Evolutionary conservation across 1,284 basidiomycete genomes (phyloP).

Genomic region (Pseudozyma sp.): DNA sequence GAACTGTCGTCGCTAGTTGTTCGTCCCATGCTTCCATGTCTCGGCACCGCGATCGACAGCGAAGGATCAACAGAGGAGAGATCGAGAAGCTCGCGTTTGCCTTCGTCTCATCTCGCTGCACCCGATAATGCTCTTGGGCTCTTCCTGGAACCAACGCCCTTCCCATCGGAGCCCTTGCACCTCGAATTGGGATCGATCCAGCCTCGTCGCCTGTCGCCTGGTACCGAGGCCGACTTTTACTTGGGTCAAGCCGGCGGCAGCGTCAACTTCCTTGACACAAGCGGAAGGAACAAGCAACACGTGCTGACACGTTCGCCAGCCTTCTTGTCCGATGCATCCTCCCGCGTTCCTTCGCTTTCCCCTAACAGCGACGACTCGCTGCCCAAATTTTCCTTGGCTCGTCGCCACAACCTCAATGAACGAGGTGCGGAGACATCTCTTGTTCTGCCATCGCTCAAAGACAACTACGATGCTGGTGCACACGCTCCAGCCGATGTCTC

Average conservation of each 20-base stretch:
- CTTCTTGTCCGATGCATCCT: slow-evolving; percentile 4
- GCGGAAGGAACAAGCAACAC: neutral
- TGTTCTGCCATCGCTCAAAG: slow-evolving; percentile 10
- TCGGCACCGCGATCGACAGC: neutral
- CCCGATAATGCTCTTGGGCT: slow-evolving; percentile 29
- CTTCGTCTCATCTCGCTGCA: slow-evolving; percentile 8
- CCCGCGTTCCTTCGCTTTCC: slow-evolving; percentile 16
- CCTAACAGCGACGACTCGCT: slow-evolving; percentile 17
- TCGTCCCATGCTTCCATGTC: too few species aligned
- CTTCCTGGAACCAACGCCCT: slow-evolving; percentile 20
- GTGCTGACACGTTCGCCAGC: slow-evolving; percentile 19
- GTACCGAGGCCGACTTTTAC: slow-evolving; percentile 21
- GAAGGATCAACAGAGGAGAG: neutral
- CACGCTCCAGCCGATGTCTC: neutral
- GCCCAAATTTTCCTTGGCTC: slow-evolving; percentile 15
- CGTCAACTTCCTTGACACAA: neutral
- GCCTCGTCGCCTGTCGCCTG: slow-evolving; percentile 2
- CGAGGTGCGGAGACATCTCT: slow-evolving; percentile 1
- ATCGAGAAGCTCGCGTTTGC: neutral
- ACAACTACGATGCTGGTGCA: neutral
- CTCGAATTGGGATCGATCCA: slow-evolving; percentile 3
- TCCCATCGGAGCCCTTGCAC: slow-evolving; percentile 14
- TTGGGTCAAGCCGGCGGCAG: neutral
- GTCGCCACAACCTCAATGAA: slow-evolving; percentile 14
- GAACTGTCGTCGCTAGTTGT: neutral